Evolutionary conservation across 2,329 filamentous ascomycete genomes (phyloP), one percentile per base, ranked within the genome.

Genomic region (Epichloe baconii): DNA sequence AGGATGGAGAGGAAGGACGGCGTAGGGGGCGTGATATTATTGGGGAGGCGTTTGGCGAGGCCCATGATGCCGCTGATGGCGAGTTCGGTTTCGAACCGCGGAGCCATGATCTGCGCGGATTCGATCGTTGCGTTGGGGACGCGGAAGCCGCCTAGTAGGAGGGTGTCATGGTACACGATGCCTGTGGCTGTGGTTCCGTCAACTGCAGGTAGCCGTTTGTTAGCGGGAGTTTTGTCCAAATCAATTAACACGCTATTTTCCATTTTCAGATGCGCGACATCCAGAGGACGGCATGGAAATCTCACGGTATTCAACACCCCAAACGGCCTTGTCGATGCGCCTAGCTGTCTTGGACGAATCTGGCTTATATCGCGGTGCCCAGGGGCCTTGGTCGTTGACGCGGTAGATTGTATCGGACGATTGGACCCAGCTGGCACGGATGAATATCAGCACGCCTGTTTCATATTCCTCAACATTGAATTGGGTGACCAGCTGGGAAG

Each of bases 41-140:
- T 74, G 19, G 69, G 61, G 31, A 71, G 66, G 23, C 63, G 66
- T 60, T 74, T 73, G 46, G 72, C 73, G 11, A 80, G 66, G 17
- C 77, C 77, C 54, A 79, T 62, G 31, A 80, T 68, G 44, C 77
- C 77, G 3, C 70, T 75, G 57, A 76, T 65, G 38, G 63, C 61
- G 11, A 62, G 58, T 48, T 70, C 69, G 2, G 61, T 52, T 51
- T 76, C 73, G 50, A 74, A 70, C 31, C 67, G 67, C 21, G 63
- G 53, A n/a, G 69, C 69, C 12, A 75, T 68, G 3, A 59, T 58
- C 19, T 66, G 59, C 3, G 76, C 76, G 4, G 73, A 72, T 60
- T 79, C 73, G 45, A 80, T 68, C 3, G 72, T 71, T 37, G 71
- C 71, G 48, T 73, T 66, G 34, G 63, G 54, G 53, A 79, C 58